A percentile compares a stretch with the other conserved stretches of the same genome.
These are phyloP conservation scores for Ophiostoma montium DNA, from an alignment of 2,329 filamentous ascomycete species.

Conservation along the genomic window DNA sequence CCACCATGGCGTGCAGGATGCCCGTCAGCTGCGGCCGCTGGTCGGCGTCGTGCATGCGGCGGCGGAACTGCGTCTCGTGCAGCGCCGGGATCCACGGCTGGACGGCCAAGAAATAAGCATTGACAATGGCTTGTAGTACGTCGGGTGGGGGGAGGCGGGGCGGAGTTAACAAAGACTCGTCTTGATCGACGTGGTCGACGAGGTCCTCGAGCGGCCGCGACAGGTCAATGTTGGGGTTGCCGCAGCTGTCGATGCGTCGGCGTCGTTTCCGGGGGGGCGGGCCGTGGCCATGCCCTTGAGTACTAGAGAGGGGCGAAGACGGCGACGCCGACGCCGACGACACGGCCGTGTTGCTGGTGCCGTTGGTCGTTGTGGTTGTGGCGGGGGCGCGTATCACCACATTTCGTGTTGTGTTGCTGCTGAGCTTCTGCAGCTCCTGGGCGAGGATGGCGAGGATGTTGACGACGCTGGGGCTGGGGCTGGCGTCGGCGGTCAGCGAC, in stretches of 20 bases:
- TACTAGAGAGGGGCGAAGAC: not conserved
- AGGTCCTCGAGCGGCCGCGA: not conserved
- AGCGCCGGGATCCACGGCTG: slow-evolving; percentile 26
- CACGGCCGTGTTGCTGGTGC: not conserved
- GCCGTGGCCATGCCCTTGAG: not conserved
- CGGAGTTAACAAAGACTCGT: too few relatives aligned
- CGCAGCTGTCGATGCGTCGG: slow-evolving; percentile 9
- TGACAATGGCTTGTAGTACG: slow-evolving; percentile 16
- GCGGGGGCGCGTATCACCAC: too few relatives aligned
- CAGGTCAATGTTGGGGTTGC: slow-evolving; percentile 8
- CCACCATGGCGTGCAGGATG: slow-evolving; percentile 22
- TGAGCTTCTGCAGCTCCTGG: slow-evolving; percentile 8
- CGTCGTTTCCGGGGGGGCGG: slow-evolving; percentile 6
- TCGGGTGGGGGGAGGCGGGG: slow-evolving; percentile 5
- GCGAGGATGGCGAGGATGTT: slow-evolving; percentile 8
- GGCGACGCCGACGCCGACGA: not conserved
- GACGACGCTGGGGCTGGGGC: slow-evolving; percentile 1
- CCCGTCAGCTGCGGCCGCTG: slow-evolving; percentile 16
- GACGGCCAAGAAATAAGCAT: slow-evolving; percentile 19
- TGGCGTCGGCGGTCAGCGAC: not conserved
- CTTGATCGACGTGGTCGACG: slow-evolving; percentile 2
- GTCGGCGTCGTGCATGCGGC: slow-evolving; percentile 15
- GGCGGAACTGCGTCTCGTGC: slow-evolving; percentile 20
- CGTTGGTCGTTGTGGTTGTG: not conserved
- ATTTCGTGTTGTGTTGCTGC: too few relatives aligned